These are phyloP conservation scores for Termitomyces sp. DNA, from an alignment of 768 basidiomycete genomes.

Conservation along the genomic window DNA sequence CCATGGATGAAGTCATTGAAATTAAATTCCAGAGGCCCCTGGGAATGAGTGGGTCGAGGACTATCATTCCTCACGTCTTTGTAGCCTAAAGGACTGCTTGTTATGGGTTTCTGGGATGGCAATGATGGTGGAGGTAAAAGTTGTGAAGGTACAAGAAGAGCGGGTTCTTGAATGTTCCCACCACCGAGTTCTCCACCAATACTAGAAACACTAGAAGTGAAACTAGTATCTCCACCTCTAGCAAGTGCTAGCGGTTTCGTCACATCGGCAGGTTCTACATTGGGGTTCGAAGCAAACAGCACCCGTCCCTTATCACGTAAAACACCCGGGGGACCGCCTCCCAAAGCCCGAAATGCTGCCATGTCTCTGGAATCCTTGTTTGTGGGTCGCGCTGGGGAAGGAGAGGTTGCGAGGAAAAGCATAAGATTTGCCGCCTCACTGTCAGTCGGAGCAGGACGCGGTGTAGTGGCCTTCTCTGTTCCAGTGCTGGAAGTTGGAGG, in stretches of 20 bases:
- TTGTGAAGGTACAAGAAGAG: constrained; percentile 16
- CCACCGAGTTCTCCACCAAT: constrained; percentile 27
- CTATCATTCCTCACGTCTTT: constrained; percentile 20
- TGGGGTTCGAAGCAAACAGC: constrained; percentile 50
- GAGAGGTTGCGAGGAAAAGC: constrained; percentile 81
- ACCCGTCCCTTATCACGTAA: constrained; percentile 66
- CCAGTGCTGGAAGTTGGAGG: constrained; percentile 21
- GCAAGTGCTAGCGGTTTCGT: constrained; percentile 12
- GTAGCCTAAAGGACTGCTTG: constrained; percentile 18
- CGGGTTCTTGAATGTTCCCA: constrained; percentile 3
- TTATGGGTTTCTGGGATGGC: constrained; percentile 20
- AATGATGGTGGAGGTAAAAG: constrained; percentile 30
- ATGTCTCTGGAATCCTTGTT: constrained; percentile 53
- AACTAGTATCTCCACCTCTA: constrained; percentile 35
- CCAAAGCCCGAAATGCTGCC: constrained; percentile 54
- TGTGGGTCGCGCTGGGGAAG: constrained; percentile 67
- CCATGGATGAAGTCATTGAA: constrained; percentile 72
- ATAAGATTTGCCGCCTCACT: constrained; percentile 86
- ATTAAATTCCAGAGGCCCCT: constrained; percentile 48
- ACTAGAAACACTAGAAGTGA: constrained; percentile 37
- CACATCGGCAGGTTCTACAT: constrained; percentile 10
- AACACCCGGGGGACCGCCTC: constrained; percentile 36
- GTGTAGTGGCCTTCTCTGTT: constrained; percentile 31
- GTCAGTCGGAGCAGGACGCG: constrained; percentile 58
- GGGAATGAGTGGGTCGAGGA: constrained; percentile 33